Percentiles rank a stretch among this genome's conserved stretches.
phyloP scores from a whole-genome alignment of 2,329 filamentous ascomycete species.

The Pezicula rhizophila region DNA sequence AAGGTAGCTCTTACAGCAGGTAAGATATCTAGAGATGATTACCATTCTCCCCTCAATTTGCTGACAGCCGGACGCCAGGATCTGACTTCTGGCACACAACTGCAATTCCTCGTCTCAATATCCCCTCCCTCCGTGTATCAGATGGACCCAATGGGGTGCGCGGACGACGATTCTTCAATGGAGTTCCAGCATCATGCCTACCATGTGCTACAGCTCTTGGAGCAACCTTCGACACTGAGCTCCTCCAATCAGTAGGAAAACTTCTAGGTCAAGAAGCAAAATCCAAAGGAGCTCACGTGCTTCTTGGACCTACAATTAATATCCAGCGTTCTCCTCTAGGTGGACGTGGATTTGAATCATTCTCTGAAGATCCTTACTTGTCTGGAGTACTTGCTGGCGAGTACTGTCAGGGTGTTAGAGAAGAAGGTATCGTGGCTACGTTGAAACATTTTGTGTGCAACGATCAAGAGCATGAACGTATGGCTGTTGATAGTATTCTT shows the following conservation, averaged over 20 bases:
- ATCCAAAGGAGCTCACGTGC: conserved; percentile 50
- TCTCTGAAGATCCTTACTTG: conserved; percentile 52
- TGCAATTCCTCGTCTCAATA: conserved; percentile 50
- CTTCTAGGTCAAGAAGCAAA: conserved; percentile 48
- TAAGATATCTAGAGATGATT: not conserved
- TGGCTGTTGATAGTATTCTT: conserved; percentile 48
- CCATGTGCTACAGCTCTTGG: conserved; percentile 53
- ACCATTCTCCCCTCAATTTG: not conserved
- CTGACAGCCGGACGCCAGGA: conserved; percentile 30
- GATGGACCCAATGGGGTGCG: conserved; percentile 67
- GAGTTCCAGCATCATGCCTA: conserved; percentile 53
- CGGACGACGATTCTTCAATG: conserved; percentile 63
- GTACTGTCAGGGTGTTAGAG: conserved; percentile 49
- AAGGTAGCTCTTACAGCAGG: conserved; percentile 1
- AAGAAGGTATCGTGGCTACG: conserved; percentile 47
- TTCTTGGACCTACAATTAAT: conserved; percentile 58
- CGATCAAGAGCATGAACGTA: conserved; percentile 53
- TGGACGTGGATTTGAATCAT: conserved; percentile 53
- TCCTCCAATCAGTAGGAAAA: conserved; percentile 44
- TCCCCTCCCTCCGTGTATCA: conserved; percentile 59
- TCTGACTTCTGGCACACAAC: conserved; percentile 67
- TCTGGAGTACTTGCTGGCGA: conserved; percentile 48
- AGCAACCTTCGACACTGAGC: conserved; percentile 49
- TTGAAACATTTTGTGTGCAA: conserved; percentile 59
- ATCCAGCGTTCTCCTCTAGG: conserved; percentile 56